Percentiles rank a stretch among this genome's conserved stretches.
Evolutionary conservation across 331 rosid species (phyloP).

Genomic region (Cydonia oblonga): DNA sequence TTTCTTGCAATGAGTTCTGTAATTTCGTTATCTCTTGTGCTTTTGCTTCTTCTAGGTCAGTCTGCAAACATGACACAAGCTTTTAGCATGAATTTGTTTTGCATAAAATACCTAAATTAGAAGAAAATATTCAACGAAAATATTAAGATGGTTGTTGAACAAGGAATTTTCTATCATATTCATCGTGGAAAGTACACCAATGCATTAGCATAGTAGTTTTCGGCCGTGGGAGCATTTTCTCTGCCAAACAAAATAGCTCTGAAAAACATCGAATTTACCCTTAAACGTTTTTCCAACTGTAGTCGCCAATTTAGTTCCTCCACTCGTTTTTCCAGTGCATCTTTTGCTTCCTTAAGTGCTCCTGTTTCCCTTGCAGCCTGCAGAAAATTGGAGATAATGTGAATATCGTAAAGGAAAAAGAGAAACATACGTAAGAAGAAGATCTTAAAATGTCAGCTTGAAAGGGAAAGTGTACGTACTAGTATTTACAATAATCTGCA

Average conservation of each 20-base stretch:
- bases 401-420: not conserved
- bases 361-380: slow-evolving; percentile 90
- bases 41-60: slow-evolving; percentile 77
- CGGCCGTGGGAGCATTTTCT: not conserved
- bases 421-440: not conserved
- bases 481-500: not conserved
- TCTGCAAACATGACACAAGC: slow-evolving; percentile 37
- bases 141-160: too few relatives aligned
- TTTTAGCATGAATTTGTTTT: not conserved
- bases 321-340: slow-evolving; percentile 66
- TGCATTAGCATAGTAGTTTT: not conserved
- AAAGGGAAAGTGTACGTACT: not conserved
- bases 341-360: slow-evolving; percentile 82
- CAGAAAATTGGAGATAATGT: slow-evolving; percentile 19
- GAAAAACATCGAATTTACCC: slow-evolving; percentile 40
- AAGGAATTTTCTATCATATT: too few relatives aligned
- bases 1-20: slow-evolving; percentile 58
- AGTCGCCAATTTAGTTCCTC: slow-evolving; percentile 90
- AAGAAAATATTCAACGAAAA: too few relatives aligned
- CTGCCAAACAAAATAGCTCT: slow-evolving; percentile 5
- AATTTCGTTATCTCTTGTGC: slow-evolving; percentile 63
- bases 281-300: slow-evolving; percentile 73
- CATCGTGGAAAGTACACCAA: not conserved
- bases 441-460: not conserved
- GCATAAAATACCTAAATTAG: not conserved